Conservation (phyloP, 108 stramenopile species). For the Schizochytrium sp. region DNA sequence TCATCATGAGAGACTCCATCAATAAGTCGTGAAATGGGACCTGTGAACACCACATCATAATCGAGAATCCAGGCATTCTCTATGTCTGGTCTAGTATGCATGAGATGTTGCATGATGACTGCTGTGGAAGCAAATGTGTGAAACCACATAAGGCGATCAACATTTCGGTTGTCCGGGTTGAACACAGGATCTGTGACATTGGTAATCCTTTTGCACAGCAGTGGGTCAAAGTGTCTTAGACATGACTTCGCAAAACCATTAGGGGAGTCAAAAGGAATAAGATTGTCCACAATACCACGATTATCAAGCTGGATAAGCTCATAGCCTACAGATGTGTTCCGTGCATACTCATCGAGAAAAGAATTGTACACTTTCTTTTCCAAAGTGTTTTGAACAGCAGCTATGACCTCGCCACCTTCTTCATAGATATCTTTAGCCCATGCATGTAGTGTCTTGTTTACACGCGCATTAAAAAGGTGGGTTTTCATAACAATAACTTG, state of each 20-base stretch:
- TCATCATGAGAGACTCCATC: background rate
- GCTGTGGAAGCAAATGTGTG: slow-evolving; percentile 9
- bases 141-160: slow-evolving; percentile 21
- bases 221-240: background rate
- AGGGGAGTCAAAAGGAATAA: background rate
- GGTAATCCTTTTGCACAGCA: background rate
- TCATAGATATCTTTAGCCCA: background rate
- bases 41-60: slow-evolving; percentile 15
- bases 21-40: background rate
- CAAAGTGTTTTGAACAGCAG: background rate
- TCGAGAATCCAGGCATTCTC: slow-evolving; percentile 20
- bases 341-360: background rate
- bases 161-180: background rate
- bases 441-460: background rate
- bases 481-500: slow-evolving; percentile 21
- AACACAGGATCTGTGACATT: background rate
- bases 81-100: background rate
- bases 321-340: background rate
- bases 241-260: background rate
- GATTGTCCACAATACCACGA: background rate
- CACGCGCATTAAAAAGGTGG: background rate
- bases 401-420: background rate
- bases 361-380: background rate
- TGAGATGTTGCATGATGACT: background rate
- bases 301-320: background rate